Evolutionary conservation across 768 basidiomycete genomes (phyloP), one percentile per base, ranked within the genome.

Genomic region (Termitomyces sp.): DNA sequence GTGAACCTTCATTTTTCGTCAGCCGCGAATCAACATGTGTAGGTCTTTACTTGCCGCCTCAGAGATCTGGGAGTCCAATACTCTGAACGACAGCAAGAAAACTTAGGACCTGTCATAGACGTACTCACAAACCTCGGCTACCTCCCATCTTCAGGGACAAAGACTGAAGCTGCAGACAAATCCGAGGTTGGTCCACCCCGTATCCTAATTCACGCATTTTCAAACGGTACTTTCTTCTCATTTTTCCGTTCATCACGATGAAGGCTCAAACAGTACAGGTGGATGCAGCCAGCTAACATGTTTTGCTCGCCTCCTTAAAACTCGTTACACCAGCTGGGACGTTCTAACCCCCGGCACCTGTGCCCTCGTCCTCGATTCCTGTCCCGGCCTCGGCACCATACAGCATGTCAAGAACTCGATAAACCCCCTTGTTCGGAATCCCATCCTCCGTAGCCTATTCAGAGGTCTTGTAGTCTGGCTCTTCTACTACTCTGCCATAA

Each of bases 171-270:
- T 12, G 23, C 28, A 7, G 44, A 8, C 21, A 15, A 37, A 37
- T 11, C 14, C 31, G 12, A 49, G 40, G 49, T 42, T 26, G 46
- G 53, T 43, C 72, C 71, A 38, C 68, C 71, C 33, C 68, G 74
- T 17, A 66, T 80, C 17, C 65, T 82, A 14, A 67, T 76, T 0
- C 80, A 82, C 47, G 62, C 68, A 11, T 82, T 82, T 57, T 80
- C 79, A 0, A 80, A 80, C 41, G 80, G 78, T 77, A 55, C 43
- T 63, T 60, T 28, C 17, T 50, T 50, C 42, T 26, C 42, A 48
- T 23, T 55, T 10, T 21, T 45, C 11, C 47, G 6, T 31, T 30
- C 8, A 51, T 30, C 10, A 51, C 26, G 50, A 23, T 44, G 23
- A 23, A 7, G 37, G 17, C 30, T 30, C 26, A n/a, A 50, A 17